phyloP scores from a whole-genome alignment of 2,329 filamentous ascomycete species.

The Penicillium janthinellum region DNA sequence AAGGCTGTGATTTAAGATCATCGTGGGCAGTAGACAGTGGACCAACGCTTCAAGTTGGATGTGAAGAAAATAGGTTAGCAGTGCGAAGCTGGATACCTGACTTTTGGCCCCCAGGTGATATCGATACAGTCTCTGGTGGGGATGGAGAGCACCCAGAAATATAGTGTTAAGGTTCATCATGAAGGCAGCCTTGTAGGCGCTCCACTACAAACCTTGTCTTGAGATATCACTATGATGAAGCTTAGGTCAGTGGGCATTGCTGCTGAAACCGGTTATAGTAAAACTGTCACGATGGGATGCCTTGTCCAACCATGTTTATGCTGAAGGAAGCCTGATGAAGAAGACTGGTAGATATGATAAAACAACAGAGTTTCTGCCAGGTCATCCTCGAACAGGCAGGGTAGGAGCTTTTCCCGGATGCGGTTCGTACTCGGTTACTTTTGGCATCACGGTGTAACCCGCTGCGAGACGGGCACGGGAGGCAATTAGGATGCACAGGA shows the following conservation, averaged over 20 bases:
- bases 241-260: conserved; percentile 1
- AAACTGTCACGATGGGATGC: conserved; percentile 15
- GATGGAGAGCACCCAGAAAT: background rate
- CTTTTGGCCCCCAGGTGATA: conserved; percentile 15
- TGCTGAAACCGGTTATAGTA: conserved; percentile 1
- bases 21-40: background rate
- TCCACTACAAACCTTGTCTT: background rate
- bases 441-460: conserved; percentile 23
- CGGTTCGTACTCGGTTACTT: conserved; percentile 22
- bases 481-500: conserved; percentile 3
- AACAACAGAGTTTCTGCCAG: background rate
- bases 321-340: conserved; percentile 1
- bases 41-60: background rate
- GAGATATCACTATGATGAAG: background rate
- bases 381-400: conserved; percentile 8
- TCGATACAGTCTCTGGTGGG: background rate
- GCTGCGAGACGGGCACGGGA: background rate
- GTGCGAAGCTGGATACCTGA: background rate
- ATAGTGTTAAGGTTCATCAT: background rate
- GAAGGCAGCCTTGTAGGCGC: no score
- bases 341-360: background rate
- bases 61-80: conserved; percentile 7
- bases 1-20: background rate
- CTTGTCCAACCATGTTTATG: conserved; percentile 20
- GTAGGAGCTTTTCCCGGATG: conserved; percentile 21